phyloP scores from a whole-genome alignment of 768 basidiomycete genomes.

The Asterophora parasitica region DNA sequence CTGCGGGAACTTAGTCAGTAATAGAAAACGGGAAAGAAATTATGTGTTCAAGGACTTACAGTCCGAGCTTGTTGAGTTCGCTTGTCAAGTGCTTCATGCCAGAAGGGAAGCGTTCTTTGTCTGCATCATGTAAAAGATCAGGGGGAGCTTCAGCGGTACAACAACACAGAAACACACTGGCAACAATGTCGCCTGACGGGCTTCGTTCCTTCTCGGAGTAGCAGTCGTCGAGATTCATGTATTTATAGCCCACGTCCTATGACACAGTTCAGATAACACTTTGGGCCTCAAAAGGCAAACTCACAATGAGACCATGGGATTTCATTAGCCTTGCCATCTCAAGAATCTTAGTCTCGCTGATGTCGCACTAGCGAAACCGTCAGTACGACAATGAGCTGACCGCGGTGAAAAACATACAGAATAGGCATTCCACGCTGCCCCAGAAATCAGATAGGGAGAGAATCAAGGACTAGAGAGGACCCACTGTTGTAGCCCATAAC shows the following conservation, averaged over 20 bases:
- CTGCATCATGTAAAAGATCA: constrained; percentile 21
- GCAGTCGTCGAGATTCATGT: constrained; percentile 65
- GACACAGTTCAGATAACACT: background rate
- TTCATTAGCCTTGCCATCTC: constrained; percentile 48
- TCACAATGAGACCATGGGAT: constrained; percentile 47
- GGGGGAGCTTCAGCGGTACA: background rate
- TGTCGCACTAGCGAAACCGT: constrained; percentile 42
- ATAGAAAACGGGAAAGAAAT: background rate
- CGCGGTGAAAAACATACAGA: constrained; percentile 33
- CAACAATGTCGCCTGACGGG: constrained; percentile 48
- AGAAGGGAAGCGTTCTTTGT: constrained; percentile 45
- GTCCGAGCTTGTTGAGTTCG: constrained; percentile 52
- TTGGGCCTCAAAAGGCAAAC: background rate
- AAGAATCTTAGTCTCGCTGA: constrained; percentile 50
- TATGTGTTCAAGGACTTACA: constrained; percentile 31
- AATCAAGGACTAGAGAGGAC: constrained; percentile 17
- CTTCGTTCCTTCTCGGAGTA: constrained; percentile 56
- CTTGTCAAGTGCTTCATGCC: constrained; percentile 56
- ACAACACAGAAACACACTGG: constrained; percentile 30
- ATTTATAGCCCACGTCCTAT: constrained; percentile 54
- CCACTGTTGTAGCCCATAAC: constrained; percentile 65
- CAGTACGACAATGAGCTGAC: background rate
- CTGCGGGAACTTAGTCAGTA: constrained; percentile 15
- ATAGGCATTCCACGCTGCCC: constrained; percentile 65
- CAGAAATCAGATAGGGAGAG: background rate